A percentile compares a stretch with the other conserved stretches of the same genome.
These are phyloP conservation scores for Rutstroemia sp. DNA, from an alignment of 2,329 filamentous ascomycete species.

Conservation along the genomic window DNA sequence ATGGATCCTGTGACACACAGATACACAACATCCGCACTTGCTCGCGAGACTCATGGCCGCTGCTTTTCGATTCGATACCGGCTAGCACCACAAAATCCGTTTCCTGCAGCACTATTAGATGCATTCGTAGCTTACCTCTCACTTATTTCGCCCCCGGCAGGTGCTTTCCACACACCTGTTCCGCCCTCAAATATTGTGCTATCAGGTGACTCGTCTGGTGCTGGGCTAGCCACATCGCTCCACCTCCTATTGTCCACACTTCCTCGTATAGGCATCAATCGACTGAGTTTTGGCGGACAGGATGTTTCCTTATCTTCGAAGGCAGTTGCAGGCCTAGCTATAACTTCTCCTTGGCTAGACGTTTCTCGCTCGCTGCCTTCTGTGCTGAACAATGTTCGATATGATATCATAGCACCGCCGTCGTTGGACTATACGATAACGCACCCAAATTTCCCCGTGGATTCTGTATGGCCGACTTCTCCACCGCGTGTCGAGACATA, in stretches of 20 bases:
- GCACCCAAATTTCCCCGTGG: constrained; percentile 36
- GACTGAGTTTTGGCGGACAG: constrained; percentile 52
- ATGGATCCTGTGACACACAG: constrained; percentile 65
- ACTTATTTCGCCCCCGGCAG: constrained; percentile 59
- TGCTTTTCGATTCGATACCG: constrained; percentile 63
- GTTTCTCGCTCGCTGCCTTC: constrained; percentile 56
- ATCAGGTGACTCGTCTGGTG: constrained; percentile 66
- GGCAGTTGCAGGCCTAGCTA: constrained; percentile 57
- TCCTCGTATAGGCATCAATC: constrained; percentile 34
- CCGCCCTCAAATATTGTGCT: constrained; percentile 60
- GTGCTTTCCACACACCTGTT: constrained; percentile 59
- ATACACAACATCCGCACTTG: constrained; percentile 48
- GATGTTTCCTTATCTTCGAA: constrained; percentile 45
- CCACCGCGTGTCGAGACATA: constrained; percentile 50
- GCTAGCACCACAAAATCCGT: constrained; percentile 66
- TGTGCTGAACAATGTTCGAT: constrained; percentile 43
- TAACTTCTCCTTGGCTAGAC: constrained; percentile 66
- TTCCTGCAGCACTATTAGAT: constrained; percentile 68
- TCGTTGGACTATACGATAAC: constrained; percentile 29
- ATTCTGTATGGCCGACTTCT: constrained; percentile 48
- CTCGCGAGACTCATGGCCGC: constrained; percentile 58
- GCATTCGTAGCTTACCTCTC: constrained; percentile 64
- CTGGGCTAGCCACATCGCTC: constrained; percentile 60
- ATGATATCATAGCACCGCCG: constrained; percentile 58
- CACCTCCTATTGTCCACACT: constrained; percentile 64